Evolutionary conservation across 768 basidiomycete species (phyloP).

Genomic region (Boletellus emodensis): DNA sequence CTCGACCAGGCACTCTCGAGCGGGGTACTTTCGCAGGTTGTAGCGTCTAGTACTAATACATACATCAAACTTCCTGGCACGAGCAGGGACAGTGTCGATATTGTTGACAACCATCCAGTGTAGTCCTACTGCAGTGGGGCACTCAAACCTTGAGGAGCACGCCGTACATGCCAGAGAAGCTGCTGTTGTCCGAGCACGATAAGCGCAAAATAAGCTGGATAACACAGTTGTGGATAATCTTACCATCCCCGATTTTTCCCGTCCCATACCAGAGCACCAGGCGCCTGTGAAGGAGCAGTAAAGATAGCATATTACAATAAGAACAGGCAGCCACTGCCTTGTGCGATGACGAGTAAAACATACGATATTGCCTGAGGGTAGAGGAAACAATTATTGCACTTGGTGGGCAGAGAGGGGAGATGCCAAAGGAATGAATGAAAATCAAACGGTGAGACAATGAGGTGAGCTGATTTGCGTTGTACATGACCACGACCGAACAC

Average conservation of each 20-base stretch:
- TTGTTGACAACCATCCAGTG: slow-evolving; percentile 7
- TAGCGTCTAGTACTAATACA: slow-evolving; percentile 15
- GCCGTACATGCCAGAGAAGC: neutral
- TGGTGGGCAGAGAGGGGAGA: slow-evolving; percentile 23
- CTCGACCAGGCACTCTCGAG: neutral
- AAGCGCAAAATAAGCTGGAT: slow-evolving; percentile 1
- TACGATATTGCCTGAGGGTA: slow-evolving; percentile 30
- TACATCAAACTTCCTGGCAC: slow-evolving; percentile 3
- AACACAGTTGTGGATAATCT: neutral
- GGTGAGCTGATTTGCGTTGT: slow-evolving; percentile 32
- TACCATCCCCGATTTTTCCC: slow-evolving; percentile 10
- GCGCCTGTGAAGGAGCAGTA: slow-evolving; percentile 8
- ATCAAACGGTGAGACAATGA: slow-evolving; percentile 29
- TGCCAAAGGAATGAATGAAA: slow-evolving; percentile 15
- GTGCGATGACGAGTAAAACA: slow-evolving; percentile 21
- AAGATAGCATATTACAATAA: slow-evolving; percentile 22
- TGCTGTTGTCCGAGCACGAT: neutral
- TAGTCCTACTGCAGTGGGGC: slow-evolving; percentile 7
- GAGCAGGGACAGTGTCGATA: slow-evolving; percentile 1
- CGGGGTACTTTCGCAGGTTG: neutral
- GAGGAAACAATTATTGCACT: slow-evolving; percentile 28
- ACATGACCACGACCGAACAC: slow-evolving; percentile 36
- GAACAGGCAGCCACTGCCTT: slow-evolving; percentile 12
- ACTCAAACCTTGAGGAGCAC: slow-evolving; percentile 10
- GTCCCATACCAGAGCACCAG: slow-evolving; percentile 5